These are phyloP conservation scores for Stipa capillata DNA, from an alignment of 176 grass and related monocot genomes.

Conservation along the genomic window DNA sequence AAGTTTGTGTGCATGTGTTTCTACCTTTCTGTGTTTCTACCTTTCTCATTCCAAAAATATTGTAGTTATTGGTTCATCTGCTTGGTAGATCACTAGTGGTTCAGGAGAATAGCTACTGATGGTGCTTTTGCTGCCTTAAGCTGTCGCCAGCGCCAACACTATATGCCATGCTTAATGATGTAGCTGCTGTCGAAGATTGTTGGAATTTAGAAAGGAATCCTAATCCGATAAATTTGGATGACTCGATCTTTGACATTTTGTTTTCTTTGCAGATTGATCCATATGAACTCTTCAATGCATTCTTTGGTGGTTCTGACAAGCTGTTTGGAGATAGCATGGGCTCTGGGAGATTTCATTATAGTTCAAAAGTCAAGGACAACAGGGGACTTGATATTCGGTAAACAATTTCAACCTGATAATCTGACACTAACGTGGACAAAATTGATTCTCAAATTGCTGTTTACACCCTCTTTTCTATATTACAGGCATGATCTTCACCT, in stretches of 20 bases:
- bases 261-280: slow-evolving; percentile 59
- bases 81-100: no score
- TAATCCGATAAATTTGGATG: background rate
- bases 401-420: background rate
- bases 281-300: slow-evolving; percentile 77
- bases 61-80: no score
- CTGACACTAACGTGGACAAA: background rate
- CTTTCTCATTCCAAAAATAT: no score
- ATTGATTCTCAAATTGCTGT: background rate
- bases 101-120: no score
- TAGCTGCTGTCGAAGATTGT: background rate
- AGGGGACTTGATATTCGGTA: slow-evolving; percentile 73
- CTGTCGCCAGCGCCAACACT: no score
- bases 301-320: slow-evolving; percentile 58
- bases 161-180: background rate
- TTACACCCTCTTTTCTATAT: slow-evolving; percentile 19
- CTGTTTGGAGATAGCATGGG: slow-evolving; percentile 51
- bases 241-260: slow-evolving; percentile 13
- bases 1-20: no score
- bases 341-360: slow-evolving; percentile 36
- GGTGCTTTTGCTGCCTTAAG: no score
- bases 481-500: slow-evolving; percentile 65
- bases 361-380: slow-evolving; percentile 34
- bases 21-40: no score
- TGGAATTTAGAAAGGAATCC: background rate